phyloP scores from a whole-genome alignment of 148 eudicot genomes.

The Polygonum maritimum region DNA sequence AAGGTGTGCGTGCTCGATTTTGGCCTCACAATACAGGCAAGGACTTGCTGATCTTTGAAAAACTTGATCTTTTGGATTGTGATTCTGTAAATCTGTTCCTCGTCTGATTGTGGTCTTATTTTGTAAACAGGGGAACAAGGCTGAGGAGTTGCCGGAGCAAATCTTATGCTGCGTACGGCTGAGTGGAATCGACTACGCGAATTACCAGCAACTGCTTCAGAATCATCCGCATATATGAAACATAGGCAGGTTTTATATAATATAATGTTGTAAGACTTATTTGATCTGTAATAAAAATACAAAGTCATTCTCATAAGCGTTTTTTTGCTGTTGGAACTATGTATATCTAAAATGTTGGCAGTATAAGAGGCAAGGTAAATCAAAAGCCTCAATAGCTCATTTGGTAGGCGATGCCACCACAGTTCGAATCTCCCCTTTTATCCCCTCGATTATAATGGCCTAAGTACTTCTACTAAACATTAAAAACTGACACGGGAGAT shows the following conservation, averaged over 20 bases:
- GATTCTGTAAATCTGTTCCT: no score
- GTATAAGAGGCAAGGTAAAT: no score
- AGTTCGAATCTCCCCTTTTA: no score
- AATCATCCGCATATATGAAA: not conserved
- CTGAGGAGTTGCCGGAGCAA: constrained; percentile 83
- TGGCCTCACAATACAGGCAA: constrained; percentile 95
- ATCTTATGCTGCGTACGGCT: constrained; percentile 68
- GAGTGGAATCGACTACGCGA: constrained; percentile 62
- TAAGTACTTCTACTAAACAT: no score
- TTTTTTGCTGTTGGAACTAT: not conserved
- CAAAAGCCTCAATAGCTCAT: no score
- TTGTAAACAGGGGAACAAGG: constrained; percentile 64
- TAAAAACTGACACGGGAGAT: no score
- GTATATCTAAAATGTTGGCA: no score
- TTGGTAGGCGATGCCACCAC: no score
- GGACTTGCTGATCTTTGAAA: constrained; percentile 5
- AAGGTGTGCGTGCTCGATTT: constrained; percentile 77
- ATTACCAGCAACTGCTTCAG: constrained; percentile 50
- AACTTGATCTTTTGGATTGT: no score
- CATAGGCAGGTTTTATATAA: not conserved
- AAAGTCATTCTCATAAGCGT: not conserved
- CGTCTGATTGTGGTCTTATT: not conserved
- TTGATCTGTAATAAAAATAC: not conserved
- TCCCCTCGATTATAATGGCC: no score
- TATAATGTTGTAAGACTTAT: not conserved